A percentile compares a stretch with the other conserved stretches of the same genome.
These are phyloP conservation scores for Delonix regia DNA, from an alignment of 306 rosid genomes.

Conservation along the genomic window DNA sequence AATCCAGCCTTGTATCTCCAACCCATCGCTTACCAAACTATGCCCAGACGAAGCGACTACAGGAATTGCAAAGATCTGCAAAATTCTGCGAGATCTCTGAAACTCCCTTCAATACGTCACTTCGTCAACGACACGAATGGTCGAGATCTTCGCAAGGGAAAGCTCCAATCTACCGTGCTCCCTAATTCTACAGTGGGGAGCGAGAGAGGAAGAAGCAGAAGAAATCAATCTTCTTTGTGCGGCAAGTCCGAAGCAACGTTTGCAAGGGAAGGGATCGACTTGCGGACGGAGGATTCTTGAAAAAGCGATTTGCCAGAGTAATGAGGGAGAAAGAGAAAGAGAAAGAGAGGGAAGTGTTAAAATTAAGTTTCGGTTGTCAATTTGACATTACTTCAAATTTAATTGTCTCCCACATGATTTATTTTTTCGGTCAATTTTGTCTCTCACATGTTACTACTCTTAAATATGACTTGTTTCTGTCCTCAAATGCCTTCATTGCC, in stretches of 20 bases:
- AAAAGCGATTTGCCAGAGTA: background rate
- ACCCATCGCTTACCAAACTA: conserved; percentile 52
- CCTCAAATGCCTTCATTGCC: background rate
- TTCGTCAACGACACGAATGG: conserved; percentile 13
- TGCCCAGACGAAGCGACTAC: conserved; percentile 32
- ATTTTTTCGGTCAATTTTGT: no score
- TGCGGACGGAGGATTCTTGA: conserved; percentile 14
- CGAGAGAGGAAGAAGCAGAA: background rate
- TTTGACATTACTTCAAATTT: background rate
- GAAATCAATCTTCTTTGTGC: conserved; percentile 9
- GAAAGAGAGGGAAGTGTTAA: conserved; percentile 38
- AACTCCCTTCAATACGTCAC: conserved; percentile 11
- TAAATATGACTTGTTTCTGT: background rate
- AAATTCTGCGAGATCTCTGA: conserved; percentile 36
- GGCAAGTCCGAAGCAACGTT: conserved; percentile 25
- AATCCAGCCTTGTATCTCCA: conserved; percentile 85
- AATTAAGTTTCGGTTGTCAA: conserved; percentile 16
- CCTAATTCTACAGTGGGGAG: background rate
- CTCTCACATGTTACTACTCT: background rate
- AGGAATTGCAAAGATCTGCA: conserved; percentile 39
- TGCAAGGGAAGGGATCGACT: background rate
- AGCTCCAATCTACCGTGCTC: conserved; percentile 9
- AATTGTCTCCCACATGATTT: no score
- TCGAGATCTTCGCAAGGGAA: conserved; percentile 40
- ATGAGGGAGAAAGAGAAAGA: background rate